These are phyloP conservation scores for Alnus glutinosa DNA, from an alignment of 306 rosid genomes.

Conservation along the genomic window DNA sequence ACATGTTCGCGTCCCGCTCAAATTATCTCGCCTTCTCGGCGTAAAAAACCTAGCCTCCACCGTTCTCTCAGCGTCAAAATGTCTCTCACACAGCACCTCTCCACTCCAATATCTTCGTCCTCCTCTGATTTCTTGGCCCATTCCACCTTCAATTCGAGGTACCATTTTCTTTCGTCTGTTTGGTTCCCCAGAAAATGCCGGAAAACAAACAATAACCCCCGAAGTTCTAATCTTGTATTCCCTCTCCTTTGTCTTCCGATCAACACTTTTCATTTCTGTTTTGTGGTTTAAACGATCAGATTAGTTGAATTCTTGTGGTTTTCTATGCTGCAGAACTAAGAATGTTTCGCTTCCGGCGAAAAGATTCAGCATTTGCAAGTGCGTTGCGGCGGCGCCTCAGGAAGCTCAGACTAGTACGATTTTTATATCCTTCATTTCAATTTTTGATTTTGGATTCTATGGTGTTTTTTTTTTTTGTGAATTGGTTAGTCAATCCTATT, in stretches of 20 bases:
- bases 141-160: slow-evolving; percentile 36
- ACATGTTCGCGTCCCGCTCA: too few species aligned
- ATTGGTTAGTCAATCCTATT: neutral
- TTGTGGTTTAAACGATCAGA: neutral
- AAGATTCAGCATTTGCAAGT: slow-evolving; percentile 52
- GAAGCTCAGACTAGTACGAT: slow-evolving; percentile 58
- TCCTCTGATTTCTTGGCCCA: slow-evolving; percentile 44
- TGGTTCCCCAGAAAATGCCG: neutral
- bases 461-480: too few species aligned
- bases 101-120: slow-evolving; percentile 43
- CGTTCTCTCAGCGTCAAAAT: slow-evolving; percentile 10
- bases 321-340: slow-evolving; percentile 43
- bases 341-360: slow-evolving; percentile 47
- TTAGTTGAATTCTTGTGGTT: neutral
- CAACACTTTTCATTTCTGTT: neutral
- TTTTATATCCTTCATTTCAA: neutral
- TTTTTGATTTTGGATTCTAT: neutral
- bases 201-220: neutral
- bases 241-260: too few species aligned
- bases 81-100: slow-evolving; percentile 30
- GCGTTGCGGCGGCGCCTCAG: slow-evolving; percentile 65
- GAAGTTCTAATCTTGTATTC: too few species aligned
- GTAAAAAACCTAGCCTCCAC: too few species aligned
- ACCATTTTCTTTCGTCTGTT: neutral
- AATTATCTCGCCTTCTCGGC: too few species aligned